Evolutionary conservation across 768 basidiomycete species (phyloP).

Genomic region (Phylloporus sp.): DNA sequence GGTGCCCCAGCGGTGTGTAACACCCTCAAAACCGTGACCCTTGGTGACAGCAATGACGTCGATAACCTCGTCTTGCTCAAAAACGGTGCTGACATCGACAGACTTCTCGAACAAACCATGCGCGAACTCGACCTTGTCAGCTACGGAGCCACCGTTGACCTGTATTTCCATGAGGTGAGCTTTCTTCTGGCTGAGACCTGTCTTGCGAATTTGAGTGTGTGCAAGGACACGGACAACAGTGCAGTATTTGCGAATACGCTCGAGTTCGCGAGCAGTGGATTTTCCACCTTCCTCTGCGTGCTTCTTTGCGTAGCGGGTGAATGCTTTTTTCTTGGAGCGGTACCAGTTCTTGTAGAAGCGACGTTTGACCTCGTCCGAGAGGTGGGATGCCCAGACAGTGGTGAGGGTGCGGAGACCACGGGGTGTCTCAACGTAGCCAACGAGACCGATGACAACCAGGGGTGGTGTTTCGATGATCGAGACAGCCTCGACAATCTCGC

Average conservation of each 20-base stretch:
- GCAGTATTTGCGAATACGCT: slow-evolving; percentile 99
- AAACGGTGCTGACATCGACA: slow-evolving; percentile 77
- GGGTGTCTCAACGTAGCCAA: slow-evolving; percentile 99
- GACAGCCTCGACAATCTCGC: slow-evolving; percentile 98
- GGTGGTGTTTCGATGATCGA: slow-evolving; percentile 96
- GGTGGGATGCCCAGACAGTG: slow-evolving; percentile 97
- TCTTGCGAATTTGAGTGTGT: slow-evolving; percentile 98
- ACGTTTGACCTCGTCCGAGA: slow-evolving; percentile 96
- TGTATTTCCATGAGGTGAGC: slow-evolving; percentile 99
- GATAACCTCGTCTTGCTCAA: slow-evolving; percentile 95
- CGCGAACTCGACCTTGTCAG: slow-evolving; percentile 97
- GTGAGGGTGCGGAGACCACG: slow-evolving; percentile 98
- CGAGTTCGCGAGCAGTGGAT: slow-evolving; percentile 90
- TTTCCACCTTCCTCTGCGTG: slow-evolving; percentile 93
- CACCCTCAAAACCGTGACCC: slow-evolving; percentile 99
- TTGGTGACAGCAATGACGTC: slow-evolving; percentile 98
- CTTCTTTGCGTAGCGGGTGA: slow-evolving; percentile 99
- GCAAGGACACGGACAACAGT: slow-evolving; percentile 99
- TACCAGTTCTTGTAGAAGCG: slow-evolving; percentile 99
- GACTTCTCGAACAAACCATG: slow-evolving; percentile 96
- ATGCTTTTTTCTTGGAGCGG: slow-evolving; percentile 99
- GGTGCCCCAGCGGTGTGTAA: slow-evolving; percentile 98
- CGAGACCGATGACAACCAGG: slow-evolving; percentile 93
- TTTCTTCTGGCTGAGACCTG: slow-evolving; percentile 97
- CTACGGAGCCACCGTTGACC: slow-evolving; percentile 92